Evolutionary conservation across 1,284 basidiomycete species (phyloP).

Genomic region (Amylostereum areolatum): DNA sequence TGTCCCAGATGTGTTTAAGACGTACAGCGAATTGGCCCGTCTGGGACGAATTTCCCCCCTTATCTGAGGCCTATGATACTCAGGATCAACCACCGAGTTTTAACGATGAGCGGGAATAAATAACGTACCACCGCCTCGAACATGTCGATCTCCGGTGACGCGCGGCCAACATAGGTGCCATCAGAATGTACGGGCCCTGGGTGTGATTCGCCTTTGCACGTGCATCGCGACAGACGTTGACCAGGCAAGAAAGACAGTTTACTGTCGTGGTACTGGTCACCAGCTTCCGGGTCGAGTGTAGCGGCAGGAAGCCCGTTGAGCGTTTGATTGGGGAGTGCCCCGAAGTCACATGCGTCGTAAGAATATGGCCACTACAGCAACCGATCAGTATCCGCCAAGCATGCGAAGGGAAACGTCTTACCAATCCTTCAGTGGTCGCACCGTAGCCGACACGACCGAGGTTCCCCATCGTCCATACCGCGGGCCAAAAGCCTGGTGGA

Average conservation of each 20-base stretch:
- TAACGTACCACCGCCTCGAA: constrained; percentile 29
- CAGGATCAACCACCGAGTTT: constrained; percentile 15
- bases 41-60: constrained; percentile 35
- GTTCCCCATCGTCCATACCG: constrained; percentile 45
- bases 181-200: constrained; percentile 48
- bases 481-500: constrained; percentile 44
- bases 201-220: constrained; percentile 46
- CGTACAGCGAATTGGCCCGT: constrained; percentile 38
- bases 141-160: constrained; percentile 45
- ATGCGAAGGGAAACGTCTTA: constrained; percentile 3
- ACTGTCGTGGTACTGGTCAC: constrained; percentile 31
- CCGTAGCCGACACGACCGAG: constrained; percentile 56
- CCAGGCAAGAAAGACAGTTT: constrained; percentile 44
- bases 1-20: background rate
- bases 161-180: constrained; percentile 47
- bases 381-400: background rate
- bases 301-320: constrained; percentile 28
- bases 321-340: constrained; percentile 49
- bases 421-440: constrained; percentile 50
- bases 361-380: constrained; percentile 44
- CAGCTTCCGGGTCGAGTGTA: constrained; percentile 27
- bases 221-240: constrained; percentile 44
- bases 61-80: constrained; percentile 5
- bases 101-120: background rate
- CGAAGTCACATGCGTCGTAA: constrained; percentile 51